Conservation (phyloP, 2,329 filamentous ascomycete species). For the Fusarium citri region DNA sequence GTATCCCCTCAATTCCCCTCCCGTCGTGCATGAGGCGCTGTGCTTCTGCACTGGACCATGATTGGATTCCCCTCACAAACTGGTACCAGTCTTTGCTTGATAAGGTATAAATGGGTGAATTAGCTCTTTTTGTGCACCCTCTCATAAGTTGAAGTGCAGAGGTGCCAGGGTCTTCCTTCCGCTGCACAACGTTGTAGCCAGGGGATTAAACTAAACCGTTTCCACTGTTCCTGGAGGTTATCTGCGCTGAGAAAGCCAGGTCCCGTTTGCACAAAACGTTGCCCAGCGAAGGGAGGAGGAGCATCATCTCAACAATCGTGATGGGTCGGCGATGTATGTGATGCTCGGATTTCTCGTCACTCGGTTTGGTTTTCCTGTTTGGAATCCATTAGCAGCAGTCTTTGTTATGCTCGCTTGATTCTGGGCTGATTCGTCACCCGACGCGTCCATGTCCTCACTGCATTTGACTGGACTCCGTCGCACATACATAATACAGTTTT, state of each 20-base stretch:
- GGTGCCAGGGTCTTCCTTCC: slow-evolving; percentile 32
- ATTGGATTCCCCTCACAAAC: slow-evolving; percentile 34
- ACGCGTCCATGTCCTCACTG: slow-evolving; percentile 38
- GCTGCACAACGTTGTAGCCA: slow-evolving; percentile 36
- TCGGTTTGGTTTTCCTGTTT: slow-evolving; percentile 37
- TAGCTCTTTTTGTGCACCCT: slow-evolving; percentile 34
- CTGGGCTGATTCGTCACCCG: slow-evolving; percentile 48
- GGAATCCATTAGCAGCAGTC: slow-evolving; percentile 19
- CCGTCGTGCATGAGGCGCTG: slow-evolving; percentile 36
- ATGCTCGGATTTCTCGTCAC: slow-evolving; percentile 21
- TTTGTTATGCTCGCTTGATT: slow-evolving; percentile 31
- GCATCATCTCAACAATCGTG: slow-evolving; percentile 16
- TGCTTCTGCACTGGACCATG: slow-evolving; percentile 30
- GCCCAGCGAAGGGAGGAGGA: slow-evolving; percentile 10
- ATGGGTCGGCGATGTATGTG: not conserved
- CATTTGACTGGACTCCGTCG: slow-evolving; percentile 20
- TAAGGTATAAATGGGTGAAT: slow-evolving; percentile 35
- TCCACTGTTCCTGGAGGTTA: slow-evolving; percentile 28
- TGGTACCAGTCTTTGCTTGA: slow-evolving; percentile 32
- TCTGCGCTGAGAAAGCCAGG: slow-evolving; percentile 20
- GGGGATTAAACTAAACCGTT: slow-evolving; percentile 30
- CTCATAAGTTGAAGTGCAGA: slow-evolving; percentile 34
- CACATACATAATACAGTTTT: slow-evolving; percentile 37
- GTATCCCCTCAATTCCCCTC: slow-evolving; percentile 36
- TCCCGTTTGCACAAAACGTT: slow-evolving; percentile 22